A percentile compares a stretch with the other conserved stretches of the same genome.
Conservation (phyloP, 495 filamentous ascomycete species). For the Podospora fimiseda region DNA sequence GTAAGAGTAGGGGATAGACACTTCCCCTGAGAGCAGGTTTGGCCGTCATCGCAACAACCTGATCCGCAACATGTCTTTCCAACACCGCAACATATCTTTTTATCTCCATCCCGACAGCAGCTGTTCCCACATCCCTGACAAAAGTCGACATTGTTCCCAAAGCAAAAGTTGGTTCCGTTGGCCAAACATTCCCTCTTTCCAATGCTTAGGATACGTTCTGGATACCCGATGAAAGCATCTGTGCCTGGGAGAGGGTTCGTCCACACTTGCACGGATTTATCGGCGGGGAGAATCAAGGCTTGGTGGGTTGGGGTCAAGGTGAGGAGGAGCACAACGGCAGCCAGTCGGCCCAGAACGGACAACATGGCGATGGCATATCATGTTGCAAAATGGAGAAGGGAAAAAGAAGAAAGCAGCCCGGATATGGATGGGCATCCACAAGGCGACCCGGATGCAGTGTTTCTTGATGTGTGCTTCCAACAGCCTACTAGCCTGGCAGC, state of each 20-base stretch:
- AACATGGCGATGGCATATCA: conserved; percentile 15
- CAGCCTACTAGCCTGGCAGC: not conserved
- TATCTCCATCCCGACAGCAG: conserved; percentile 20
- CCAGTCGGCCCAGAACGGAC: conserved; percentile 6
- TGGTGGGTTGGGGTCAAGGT: not conserved
- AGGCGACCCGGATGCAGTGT: conserved; percentile 1
- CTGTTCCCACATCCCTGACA: conserved; percentile 22
- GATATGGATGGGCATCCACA: not conserved
- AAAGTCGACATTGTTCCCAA: conserved; percentile 20
- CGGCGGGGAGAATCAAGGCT: not conserved
- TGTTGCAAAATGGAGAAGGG: conserved; percentile 2
- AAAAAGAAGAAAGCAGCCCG: not conserved
- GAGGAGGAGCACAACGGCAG: not conserved
- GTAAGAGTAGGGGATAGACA: conserved; percentile 9
- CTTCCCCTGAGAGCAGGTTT: conserved; percentile 23
- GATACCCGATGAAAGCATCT: conserved; percentile 13
- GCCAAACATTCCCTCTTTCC: conserved; percentile 22
- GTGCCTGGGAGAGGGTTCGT: conserved; percentile 15
- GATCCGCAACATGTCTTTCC: conserved; percentile 22
- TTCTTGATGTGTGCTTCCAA: conserved; percentile 6
- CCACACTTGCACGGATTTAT: conserved; percentile 1
- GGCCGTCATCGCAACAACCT: conserved; percentile 24
- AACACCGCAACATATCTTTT: conserved; percentile 19
- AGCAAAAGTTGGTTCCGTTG: conserved; percentile 32
- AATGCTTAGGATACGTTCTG: conserved; percentile 12